These are phyloP conservation scores for Neurospora sp. DNA, from an alignment of 495 filamentous ascomycete species.

Conservation along the genomic window DNA sequence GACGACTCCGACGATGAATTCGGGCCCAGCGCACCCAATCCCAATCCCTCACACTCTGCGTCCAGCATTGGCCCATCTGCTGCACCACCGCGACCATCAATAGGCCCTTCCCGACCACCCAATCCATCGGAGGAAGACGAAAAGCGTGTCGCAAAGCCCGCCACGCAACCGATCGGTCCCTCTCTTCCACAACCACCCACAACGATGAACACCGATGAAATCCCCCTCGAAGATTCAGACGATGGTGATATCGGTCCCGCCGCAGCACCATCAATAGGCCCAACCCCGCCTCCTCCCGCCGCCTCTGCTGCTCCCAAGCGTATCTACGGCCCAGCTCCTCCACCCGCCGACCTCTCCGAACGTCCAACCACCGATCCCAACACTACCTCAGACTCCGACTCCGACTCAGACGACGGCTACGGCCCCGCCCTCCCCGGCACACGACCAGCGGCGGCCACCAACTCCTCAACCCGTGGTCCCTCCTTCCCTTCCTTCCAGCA, in stretches of 20 bases:
- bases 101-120: conserved; percentile 2
- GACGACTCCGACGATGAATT: conserved; percentile 26
- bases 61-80: neutral
- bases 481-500: conserved; percentile 7
- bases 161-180: conserved; percentile 13
- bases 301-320: conserved; percentile 17
- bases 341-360: conserved; percentile 31
- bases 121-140: neutral
- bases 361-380: conserved; percentile 26
- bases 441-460: neutral
- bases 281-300: conserved; percentile 7
- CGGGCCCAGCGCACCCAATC: conserved; percentile 20
- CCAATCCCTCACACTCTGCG: neutral
- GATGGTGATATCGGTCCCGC: conserved; percentile 8
- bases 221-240: conserved; percentile 17
- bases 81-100: conserved; percentile 2
- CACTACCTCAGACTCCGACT: conserved; percentile 22
- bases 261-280: conserved; percentile 10
- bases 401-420: conserved; percentile 37
- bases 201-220: conserved; percentile 19
- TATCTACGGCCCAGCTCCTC: conserved; percentile 33
- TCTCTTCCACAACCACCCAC: conserved; percentile 11
- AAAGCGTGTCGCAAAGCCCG: neutral
- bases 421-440: conserved; percentile 69
- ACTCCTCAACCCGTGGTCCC: neutral